phyloP scores from a whole-genome alignment of 768 basidiomycete species.

The Stropharia rugosoannulata region DNA sequence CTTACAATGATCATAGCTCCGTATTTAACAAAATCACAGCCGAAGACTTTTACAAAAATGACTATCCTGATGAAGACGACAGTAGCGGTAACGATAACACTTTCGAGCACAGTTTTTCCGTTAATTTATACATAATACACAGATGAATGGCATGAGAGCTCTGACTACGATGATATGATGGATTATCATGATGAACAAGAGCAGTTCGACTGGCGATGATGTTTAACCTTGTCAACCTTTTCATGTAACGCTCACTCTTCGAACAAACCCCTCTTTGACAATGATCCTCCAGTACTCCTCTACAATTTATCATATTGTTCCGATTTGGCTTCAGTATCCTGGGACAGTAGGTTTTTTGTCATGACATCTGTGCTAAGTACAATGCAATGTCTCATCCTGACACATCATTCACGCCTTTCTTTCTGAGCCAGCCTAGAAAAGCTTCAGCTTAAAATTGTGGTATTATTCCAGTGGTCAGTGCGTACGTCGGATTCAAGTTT shows the following conservation, averaged over 20 bases:
- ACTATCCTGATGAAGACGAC: conserved; percentile 81
- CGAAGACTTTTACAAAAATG: conserved; percentile 83
- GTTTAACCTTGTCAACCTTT: background rate
- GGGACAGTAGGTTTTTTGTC: too few species aligned
- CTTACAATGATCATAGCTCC: background rate
- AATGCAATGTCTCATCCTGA: background rate
- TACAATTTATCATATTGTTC: too few species aligned
- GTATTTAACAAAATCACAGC: conserved; percentile 36
- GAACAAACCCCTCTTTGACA: background rate
- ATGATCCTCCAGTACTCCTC: background rate
- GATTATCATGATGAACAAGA: conserved; percentile 6
- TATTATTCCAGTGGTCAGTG: background rate
- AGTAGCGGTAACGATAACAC: conserved; percentile 24
- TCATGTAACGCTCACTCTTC: background rate
- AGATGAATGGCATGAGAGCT: conserved; percentile 61
- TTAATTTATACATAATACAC: background rate
- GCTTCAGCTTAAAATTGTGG: background rate
- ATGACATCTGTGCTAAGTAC: background rate
- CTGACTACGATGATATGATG: conserved; percentile 41
- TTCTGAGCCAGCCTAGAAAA: background rate
- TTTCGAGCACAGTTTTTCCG: background rate
- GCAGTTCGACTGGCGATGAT: conserved; percentile 5
- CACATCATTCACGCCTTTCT: background rate
- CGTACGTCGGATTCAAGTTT: conserved; percentile 4
- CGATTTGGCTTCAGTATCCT: too few species aligned